phyloP scores from a whole-genome alignment of 1,139 yeast species.

The Hanseniaspora uvarum region DNA sequence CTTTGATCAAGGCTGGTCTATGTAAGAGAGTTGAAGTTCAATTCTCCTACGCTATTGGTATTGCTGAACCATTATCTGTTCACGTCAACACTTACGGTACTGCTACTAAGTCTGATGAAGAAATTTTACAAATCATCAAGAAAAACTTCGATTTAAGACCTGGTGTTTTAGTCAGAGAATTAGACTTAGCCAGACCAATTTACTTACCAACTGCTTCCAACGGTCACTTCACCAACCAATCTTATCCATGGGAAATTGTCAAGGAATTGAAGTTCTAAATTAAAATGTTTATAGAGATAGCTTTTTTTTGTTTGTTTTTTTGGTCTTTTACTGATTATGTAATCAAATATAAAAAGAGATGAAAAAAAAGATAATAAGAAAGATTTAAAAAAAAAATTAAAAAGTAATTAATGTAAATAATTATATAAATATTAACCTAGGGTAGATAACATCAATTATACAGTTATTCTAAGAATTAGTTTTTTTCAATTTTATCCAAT shows the following conservation, averaged over 20 bases:
- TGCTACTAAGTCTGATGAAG: slow-evolving; percentile 74
- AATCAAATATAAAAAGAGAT: neutral
- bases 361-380: neutral
- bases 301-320: neutral
- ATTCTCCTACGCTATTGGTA: slow-evolving; percentile 99
- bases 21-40: slow-evolving; percentile 97
- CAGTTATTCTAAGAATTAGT: neutral
- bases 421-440: slow-evolving; percentile 1
- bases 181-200: slow-evolving; percentile 96
- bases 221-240: slow-evolving; percentile 99
- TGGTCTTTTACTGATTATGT: neutral
- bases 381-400: neutral
- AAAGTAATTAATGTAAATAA: neutral
- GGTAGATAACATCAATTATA: neutral
- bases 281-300: neutral
- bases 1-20: slow-evolving; percentile 84
- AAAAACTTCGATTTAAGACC: slow-evolving; percentile 98
- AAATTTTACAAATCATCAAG: slow-evolving; percentile 80
- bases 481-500: neutral
- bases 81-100: slow-evolving; percentile 98
- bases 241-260: slow-evolving; percentile 97
- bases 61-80: slow-evolving; percentile 96
- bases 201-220: slow-evolving; percentile 97
- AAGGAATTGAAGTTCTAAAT: slow-evolving; percentile 69
- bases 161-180: slow-evolving; percentile 94